A percentile compares a stretch with the other conserved stretches of the same genome.
phyloP scores from a whole-genome alignment of 2,329 filamentous ascomycete genomes.

The Pseudogymnoascus verrucosus region DNA sequence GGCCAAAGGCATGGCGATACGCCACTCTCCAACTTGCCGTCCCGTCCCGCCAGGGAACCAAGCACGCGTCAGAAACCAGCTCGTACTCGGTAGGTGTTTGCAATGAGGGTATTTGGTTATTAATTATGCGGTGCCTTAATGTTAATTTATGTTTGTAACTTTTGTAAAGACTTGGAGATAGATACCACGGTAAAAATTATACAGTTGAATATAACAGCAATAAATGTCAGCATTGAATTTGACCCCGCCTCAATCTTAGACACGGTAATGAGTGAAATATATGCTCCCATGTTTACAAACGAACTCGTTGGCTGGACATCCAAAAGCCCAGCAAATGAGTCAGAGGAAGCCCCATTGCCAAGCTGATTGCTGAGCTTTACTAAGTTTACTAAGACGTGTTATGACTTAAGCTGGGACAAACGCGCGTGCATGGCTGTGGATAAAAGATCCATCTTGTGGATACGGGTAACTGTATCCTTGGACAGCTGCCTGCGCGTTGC shows the following conservation, averaged over 20 bases:
- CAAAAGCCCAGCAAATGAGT: background rate
- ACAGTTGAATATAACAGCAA: background rate
- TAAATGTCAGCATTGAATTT: background rate
- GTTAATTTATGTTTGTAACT: conserved; percentile 4
- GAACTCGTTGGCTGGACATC: background rate
- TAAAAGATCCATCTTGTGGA: background rate
- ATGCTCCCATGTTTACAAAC: background rate
- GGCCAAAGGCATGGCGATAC: background rate
- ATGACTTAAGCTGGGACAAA: background rate
- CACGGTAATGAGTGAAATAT: background rate
- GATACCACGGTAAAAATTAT: background rate
- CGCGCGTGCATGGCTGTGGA: background rate
- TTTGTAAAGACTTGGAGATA: background rate
- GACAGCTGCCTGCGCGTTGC: background rate
- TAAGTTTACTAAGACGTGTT: conserved; percentile 1
- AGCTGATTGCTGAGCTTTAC: background rate
- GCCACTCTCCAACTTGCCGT: background rate
- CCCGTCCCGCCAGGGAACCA: background rate
- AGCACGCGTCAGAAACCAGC: background rate
- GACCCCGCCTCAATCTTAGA: background rate
- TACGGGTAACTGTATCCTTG: background rate
- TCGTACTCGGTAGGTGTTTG: background rate
- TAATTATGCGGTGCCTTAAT: background rate
- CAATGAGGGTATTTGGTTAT: background rate
- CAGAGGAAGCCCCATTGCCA: background rate